Evolutionary conservation across 23 red algal species (phyloP).

Genomic region (Gracilaria domingensis): DNA sequence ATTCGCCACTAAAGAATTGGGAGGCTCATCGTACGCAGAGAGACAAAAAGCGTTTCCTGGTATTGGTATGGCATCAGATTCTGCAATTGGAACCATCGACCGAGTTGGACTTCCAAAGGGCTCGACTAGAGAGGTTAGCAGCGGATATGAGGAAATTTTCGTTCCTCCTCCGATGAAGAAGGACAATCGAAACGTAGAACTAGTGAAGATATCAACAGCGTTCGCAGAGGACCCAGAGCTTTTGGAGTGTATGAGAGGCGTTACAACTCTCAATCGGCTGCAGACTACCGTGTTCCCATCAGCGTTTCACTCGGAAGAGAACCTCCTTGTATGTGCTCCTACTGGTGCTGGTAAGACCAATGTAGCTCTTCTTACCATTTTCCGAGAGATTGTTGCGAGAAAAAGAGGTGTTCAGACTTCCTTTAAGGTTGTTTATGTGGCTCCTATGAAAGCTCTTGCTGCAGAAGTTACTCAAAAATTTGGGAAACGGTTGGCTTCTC

Average conservation of each 20-base stretch:
- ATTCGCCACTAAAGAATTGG: not conserved
- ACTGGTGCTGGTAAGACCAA: constrained; percentile 99
- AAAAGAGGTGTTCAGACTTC: constrained; percentile 33
- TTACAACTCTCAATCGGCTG: constrained; percentile 77
- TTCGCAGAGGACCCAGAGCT: constrained; percentile 59
- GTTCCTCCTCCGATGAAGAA: constrained; percentile 67
- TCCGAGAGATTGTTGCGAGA: constrained; percentile 73
- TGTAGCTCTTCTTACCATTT: constrained; percentile 90
- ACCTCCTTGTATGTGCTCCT: constrained; percentile 96
- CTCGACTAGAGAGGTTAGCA: constrained; percentile 56
- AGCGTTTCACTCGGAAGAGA: constrained; percentile 84
- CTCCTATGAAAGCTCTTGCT: constrained; percentile 98
- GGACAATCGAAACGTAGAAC: constrained; percentile 2
- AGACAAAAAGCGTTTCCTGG: constrained; percentile 62
- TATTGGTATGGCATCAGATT: constrained; percentile 42
- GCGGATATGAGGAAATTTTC: constrained; percentile 83
- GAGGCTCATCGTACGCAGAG: constrained; percentile 58
- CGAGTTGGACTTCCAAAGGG: constrained; percentile 71
- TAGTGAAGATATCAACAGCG: constrained; percentile 50
- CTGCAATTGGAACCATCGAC: constrained; percentile 65
- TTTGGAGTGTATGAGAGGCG: constrained; percentile 64
- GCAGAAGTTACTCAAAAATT: constrained; percentile 95
- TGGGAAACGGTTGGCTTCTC: constrained; percentile 50
- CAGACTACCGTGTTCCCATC: constrained; percentile 86
- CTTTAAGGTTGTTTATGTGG: constrained; percentile 93